These are phyloP conservation scores for Penicillium hesseltinei DNA, from an alignment of 2,329 filamentous ascomycete species.

Conservation along the genomic window DNA sequence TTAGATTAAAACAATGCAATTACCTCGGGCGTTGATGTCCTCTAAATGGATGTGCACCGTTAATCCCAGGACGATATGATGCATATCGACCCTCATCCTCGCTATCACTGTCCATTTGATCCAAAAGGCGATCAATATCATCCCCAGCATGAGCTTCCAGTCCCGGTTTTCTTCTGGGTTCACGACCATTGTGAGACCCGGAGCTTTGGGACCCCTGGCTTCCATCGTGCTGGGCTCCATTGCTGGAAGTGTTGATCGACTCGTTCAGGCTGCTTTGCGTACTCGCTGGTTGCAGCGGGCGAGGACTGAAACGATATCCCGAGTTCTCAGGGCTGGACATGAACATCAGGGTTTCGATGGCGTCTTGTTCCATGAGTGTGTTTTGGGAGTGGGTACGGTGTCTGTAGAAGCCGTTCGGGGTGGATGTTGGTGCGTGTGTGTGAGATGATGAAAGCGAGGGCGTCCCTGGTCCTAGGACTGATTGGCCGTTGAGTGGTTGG, in stretches of 20 bases:
- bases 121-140: slow-evolving; percentile 42
- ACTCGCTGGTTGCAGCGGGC: slow-evolving; percentile 21
- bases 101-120: slow-evolving; percentile 42
- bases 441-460: slow-evolving; percentile 31
- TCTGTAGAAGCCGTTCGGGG: slow-evolving; percentile 24
- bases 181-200: slow-evolving; percentile 8
- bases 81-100: slow-evolving; percentile 31
- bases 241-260: slow-evolving; percentile 18
- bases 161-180: slow-evolving; percentile 13
- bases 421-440: slow-evolving; percentile 20
- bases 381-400: slow-evolving; percentile 43
- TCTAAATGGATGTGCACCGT: slow-evolving; percentile 7
- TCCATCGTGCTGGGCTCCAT: slow-evolving; percentile 4
- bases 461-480: slow-evolving; percentile 29
- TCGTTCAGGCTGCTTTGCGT: slow-evolving; percentile 29
- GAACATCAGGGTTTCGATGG: slow-evolving; percentile 51
- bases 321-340: slow-evolving; percentile 53
- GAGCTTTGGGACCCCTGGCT: slow-evolving; percentile 23
- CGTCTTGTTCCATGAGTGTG: slow-evolving; percentile 50
- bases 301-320: slow-evolving; percentile 42
- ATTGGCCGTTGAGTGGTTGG: slow-evolving; percentile 21
- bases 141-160: slow-evolving; percentile 38
- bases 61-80: slow-evolving; percentile 14
- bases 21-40: slow-evolving; percentile 8
- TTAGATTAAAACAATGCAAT: neutral